Conservation (phyloP, 1,284 basidiomycete species). For the Apiotrichum akiyoshidainum region DNA sequence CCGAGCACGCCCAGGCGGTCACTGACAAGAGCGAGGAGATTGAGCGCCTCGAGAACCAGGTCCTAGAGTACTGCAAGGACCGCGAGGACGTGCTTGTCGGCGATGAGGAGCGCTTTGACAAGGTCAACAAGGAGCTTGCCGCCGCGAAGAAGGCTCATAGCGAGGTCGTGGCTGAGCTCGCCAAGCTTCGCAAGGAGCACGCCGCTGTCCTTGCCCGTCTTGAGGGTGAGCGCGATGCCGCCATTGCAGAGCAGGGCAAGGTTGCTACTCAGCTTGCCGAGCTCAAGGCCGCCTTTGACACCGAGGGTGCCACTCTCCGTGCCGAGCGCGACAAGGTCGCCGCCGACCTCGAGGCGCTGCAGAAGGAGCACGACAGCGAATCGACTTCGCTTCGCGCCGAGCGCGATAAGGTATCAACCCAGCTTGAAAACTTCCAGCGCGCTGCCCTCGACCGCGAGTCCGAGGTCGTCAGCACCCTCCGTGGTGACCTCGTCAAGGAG, state of each 20-base stretch:
- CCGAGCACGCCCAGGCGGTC: constrained; percentile 29
- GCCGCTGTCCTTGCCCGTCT: not conserved
- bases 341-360: constrained; percentile 5
- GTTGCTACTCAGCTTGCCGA: not conserved
- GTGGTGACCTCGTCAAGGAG: constrained; percentile 21
- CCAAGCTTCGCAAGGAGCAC: constrained; percentile 7
- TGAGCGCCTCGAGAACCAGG: constrained; percentile 33
- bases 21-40: constrained; percentile 32
- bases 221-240: not conserved
- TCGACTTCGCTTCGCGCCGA: not conserved
- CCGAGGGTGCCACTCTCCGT: constrained; percentile 26
- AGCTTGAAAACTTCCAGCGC: constrained; percentile 32
- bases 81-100: not conserved
- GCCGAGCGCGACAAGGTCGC: constrained; percentile 11
- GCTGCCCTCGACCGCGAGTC: constrained; percentile 30
- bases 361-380: constrained; percentile 17
- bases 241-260: not conserved
- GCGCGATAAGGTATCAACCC: constrained; percentile 18
- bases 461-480: constrained; percentile 25
- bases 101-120: constrained; percentile 7
- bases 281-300: constrained; percentile 22
- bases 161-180: constrained; percentile 3
- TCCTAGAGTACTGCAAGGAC: constrained; percentile 27
- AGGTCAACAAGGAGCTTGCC: constrained; percentile 9
- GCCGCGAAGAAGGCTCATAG: constrained; percentile 10